A percentile compares a stretch with the other conserved stretches of the same genome.
Conservation (phyloP, 139 green algal species). For the Closterium sp. region DNA sequence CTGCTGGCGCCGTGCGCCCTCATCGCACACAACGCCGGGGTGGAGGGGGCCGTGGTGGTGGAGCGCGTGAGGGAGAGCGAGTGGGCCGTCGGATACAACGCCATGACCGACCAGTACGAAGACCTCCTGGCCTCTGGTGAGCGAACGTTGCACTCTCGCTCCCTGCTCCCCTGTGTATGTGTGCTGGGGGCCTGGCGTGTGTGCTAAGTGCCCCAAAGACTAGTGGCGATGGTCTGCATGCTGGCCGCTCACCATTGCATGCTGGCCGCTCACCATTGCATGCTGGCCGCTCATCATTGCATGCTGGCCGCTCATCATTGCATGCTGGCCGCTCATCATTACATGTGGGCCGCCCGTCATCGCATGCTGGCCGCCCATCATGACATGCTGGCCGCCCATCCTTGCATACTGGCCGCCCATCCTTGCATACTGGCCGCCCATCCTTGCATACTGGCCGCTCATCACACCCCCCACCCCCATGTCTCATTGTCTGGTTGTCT, state of each 20-base stretch:
- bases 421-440: too few species aligned
- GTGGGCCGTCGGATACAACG: slow-evolving; percentile 93
- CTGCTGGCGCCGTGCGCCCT: slow-evolving; percentile 61
- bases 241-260: background rate
- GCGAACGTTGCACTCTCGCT: background rate
- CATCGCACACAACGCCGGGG: slow-evolving; percentile 88
- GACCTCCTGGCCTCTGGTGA: slow-evolving; percentile 48
- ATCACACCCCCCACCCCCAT: too few species aligned
- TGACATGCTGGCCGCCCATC: too few species aligned
- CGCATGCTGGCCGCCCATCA: too few species aligned
- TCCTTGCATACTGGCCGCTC: too few species aligned
- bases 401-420: too few species aligned
- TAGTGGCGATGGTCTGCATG: background rate
- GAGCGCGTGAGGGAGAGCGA: slow-evolving; percentile 78
- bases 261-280: background rate
- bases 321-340: too few species aligned
- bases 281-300: background rate
- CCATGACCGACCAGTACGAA: slow-evolving; percentile 64
- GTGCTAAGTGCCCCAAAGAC: background rate
- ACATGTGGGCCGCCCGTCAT: too few species aligned
- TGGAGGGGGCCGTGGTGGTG: slow-evolving; percentile 86
- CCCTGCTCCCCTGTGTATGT: background rate
- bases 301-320: background rate
- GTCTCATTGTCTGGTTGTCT: background rate
- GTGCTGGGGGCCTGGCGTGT: background rate